Percentiles rank a stretch among this genome's conserved stretches.
Evolutionary conservation across 2,329 filamentous ascomycete species (phyloP).

Genomic region (Phialocephala subalpina): DNA sequence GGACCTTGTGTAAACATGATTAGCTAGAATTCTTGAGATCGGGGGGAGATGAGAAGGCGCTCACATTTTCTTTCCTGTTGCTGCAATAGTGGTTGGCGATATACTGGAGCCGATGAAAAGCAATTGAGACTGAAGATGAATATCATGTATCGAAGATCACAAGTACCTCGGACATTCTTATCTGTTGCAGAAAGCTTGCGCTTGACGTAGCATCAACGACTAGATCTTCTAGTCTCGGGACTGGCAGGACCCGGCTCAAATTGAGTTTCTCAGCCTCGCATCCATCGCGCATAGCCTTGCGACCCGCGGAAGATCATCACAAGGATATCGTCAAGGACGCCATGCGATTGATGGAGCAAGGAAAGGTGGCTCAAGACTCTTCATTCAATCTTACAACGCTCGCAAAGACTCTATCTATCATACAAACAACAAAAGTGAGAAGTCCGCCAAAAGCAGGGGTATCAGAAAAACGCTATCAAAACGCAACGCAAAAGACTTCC

Average conservation of each 20-base stretch:
- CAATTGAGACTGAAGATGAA: too few species aligned
- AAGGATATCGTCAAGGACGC: too few species aligned
- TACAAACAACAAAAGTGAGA: not conserved
- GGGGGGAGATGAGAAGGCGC: not conserved
- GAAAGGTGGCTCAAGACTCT: not conserved
- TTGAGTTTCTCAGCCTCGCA: constrained; percentile 15
- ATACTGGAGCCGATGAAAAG: too few species aligned
- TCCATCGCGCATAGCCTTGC: constrained; percentile 5
- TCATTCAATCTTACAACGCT: not conserved
- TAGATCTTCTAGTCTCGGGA: constrained; percentile 12
- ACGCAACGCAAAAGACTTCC: not conserved
- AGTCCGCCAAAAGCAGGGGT: constrained; percentile 5
- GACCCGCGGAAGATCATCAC: too few species aligned
- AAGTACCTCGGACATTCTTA: not conserved
- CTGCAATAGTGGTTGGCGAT: not conserved
- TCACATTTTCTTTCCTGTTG: constrained; percentile 2
- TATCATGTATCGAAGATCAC: too few species aligned
- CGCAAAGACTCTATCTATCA: not conserved
- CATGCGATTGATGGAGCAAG: too few species aligned
- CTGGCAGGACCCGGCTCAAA: not conserved
- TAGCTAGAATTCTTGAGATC: too few species aligned
- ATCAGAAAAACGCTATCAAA: constrained; percentile 11
- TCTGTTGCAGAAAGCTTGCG: not conserved
- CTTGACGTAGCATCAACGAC: constrained; percentile 1
- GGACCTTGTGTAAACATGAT: not conserved